Percentiles rank a stretch among this genome's conserved stretches.
These are phyloP conservation scores for Aureobasidium lini DNA, from an alignment of 2,329 filamentous ascomycete species.

Conservation along the genomic window DNA sequence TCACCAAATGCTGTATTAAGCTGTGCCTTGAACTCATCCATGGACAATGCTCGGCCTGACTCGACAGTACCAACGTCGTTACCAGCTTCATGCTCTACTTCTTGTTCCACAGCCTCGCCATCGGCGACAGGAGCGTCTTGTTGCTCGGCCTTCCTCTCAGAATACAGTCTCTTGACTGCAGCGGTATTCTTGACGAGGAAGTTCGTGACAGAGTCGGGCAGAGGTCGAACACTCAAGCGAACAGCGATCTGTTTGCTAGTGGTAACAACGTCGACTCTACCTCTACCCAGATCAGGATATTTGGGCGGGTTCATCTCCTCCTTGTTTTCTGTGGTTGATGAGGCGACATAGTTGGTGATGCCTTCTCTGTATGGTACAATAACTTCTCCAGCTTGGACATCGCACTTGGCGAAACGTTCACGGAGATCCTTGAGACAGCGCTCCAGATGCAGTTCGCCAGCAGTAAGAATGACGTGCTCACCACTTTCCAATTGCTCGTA, in stretches of 20 bases:
- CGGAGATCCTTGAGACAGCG: constrained; percentile 86
- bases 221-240: constrained; percentile 66
- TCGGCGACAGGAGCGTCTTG: constrained; percentile 31
- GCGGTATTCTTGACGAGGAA: constrained; percentile 75
- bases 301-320: constrained; percentile 87
- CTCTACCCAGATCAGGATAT: constrained; percentile 79
- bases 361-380: constrained; percentile 96
- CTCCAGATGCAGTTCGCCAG: constrained; percentile 89
- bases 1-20: constrained; percentile 62
- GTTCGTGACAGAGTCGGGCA: constrained; percentile 71
- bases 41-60: constrained; percentile 53
- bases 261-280: constrained; percentile 66
- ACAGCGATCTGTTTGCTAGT: constrained; percentile 81
- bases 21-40: constrained; percentile 69
- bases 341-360: constrained; percentile 52
- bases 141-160: constrained; percentile 54
- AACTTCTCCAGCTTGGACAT: constrained; percentile 86
- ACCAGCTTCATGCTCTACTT: constrained; percentile 33
- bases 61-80: constrained; percentile 40
- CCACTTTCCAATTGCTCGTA: constrained; percentile 90
- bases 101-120: constrained; percentile 27
- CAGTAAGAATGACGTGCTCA: constrained; percentile 90
- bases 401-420: constrained; percentile 87
- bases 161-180: constrained; percentile 72
- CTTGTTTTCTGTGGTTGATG: constrained; percentile 33